Conservation (phyloP, 1,284 basidiomycete genomes). For the Trichosporon sp. region DNA sequence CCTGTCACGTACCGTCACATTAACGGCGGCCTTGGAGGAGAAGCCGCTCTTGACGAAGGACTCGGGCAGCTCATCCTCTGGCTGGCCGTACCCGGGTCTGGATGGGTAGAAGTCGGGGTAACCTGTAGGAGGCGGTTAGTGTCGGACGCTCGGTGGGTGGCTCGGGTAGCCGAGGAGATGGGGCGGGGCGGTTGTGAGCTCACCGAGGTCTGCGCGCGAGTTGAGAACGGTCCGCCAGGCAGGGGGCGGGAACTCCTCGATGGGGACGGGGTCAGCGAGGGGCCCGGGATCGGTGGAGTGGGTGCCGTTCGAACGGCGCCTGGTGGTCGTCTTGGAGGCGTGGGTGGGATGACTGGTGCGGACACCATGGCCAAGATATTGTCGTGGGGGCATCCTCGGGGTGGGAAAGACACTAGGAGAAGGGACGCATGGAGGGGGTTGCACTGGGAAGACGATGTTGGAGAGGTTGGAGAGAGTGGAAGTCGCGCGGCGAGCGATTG, state of each 20-base stretch:
- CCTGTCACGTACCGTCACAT: conserved; percentile 12
- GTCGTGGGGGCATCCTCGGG: neutral
- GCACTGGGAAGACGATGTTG: neutral
- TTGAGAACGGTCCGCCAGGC: conserved; percentile 45
- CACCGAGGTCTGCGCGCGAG: conserved; percentile 44
- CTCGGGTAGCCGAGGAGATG: neutral
- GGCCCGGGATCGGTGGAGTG: conserved; percentile 12
- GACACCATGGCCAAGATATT: conserved; percentile 11
- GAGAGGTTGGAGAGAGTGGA: neutral
- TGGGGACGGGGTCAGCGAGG: conserved; percentile 28
- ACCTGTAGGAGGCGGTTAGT: conserved; percentile 53
- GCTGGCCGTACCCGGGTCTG: conserved; percentile 70
- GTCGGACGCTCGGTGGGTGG: neutral
- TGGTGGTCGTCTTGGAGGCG: conserved; percentile 11
- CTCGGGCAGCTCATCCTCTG: conserved; percentile 77
- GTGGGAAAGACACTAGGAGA: neutral
- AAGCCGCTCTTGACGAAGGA: conserved; percentile 75
- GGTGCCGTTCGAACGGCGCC: conserved; percentile 13
- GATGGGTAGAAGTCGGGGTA: conserved; percentile 84
- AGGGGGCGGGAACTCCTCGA: conserved; percentile 46
- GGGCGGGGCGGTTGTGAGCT: conserved; percentile 14
- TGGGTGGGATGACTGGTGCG: conserved; percentile 9
- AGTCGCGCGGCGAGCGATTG: neutral
- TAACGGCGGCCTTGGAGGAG: conserved; percentile 57
- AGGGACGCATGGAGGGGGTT: neutral